phyloP scores from a whole-genome alignment of 352 stramenopile genomes.

The Globisporangium barbulae region DNA sequence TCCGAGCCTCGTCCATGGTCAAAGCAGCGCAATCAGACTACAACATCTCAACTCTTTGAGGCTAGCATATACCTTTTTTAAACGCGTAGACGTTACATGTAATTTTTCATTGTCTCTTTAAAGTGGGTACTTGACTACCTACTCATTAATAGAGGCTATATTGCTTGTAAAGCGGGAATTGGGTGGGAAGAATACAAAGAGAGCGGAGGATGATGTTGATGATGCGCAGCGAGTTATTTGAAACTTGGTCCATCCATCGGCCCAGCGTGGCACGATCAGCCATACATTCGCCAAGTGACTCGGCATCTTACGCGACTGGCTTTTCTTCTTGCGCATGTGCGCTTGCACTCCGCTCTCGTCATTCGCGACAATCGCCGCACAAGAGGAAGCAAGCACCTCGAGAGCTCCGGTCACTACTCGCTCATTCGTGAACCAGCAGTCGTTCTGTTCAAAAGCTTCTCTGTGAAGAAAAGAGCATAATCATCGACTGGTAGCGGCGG shows the following conservation, averaged over 20 bases:
- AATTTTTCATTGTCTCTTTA: no score
- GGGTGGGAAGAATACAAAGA: neutral
- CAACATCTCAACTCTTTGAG: no score
- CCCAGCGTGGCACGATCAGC: neutral
- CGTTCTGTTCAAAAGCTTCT: no score
- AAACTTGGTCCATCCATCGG: slow-evolving; percentile 1
- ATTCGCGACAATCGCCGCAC: neutral
- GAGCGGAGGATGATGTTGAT: slow-evolving; percentile 4
- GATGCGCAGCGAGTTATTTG: neutral
- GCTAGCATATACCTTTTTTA: no score
- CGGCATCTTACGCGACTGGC: neutral
- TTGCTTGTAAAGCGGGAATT: neutral
- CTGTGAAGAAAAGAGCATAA: no score
- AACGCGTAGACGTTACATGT: no score
- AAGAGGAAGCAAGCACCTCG: neutral
- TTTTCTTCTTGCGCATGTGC: slow-evolving; percentile 1
- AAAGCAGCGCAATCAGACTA: no score
- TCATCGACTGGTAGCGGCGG: no score
- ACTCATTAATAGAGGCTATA: no score
- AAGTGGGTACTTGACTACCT: no score
- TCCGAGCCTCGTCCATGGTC: no score
- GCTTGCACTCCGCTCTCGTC: neutral
- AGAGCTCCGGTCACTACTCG: no score
- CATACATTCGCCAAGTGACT: slow-evolving; percentile 11
- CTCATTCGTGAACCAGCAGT: neutral